Evolutionary conservation across 257 asterid genomes (phyloP).

Genomic region (Capsicum pubescens): DNA sequence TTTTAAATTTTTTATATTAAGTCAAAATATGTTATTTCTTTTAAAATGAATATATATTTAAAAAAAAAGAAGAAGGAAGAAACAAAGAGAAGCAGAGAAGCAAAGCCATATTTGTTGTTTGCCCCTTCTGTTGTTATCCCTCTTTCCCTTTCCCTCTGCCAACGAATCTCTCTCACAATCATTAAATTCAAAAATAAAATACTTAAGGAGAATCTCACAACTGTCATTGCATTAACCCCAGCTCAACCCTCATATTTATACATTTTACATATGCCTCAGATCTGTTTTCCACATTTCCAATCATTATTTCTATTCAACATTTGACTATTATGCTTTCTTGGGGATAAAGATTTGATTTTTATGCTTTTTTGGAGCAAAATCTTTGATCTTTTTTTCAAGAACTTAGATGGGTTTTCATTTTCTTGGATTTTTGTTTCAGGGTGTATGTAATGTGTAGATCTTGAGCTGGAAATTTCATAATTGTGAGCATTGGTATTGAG

Average conservation of each 20-base stretch:
- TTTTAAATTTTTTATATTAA: too few species aligned
- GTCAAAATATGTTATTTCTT: too few species aligned
- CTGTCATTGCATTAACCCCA: constrained; percentile 45
- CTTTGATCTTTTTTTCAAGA: not conserved
- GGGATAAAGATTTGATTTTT: constrained; percentile 11
- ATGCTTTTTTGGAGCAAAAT: too few species aligned
- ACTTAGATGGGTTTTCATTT: constrained; percentile 24
- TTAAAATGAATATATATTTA: too few species aligned
- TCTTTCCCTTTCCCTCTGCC: not conserved
- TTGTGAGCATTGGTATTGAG: constrained; percentile 21
- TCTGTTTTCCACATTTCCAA: constrained; percentile 34
- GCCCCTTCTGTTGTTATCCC: not conserved
- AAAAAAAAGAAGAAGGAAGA: not conserved
- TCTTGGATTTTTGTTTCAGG: constrained; percentile 24
- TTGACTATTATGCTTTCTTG: not conserved
- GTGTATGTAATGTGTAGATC: constrained; percentile 38
- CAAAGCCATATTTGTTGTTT: constrained; percentile 27
- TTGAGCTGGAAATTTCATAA: constrained; percentile 35
- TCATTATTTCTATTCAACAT: constrained; percentile 1
- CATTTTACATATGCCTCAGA: constrained; percentile 22
- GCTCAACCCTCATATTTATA: constrained; percentile 15
- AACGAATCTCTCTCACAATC: constrained; percentile 19
- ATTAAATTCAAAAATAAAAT: not conserved
- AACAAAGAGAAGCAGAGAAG: not conserved
- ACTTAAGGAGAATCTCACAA: constrained; percentile 43